Conservation (phyloP, 805 yeast genomes). For the Starmerella apis region DNA sequence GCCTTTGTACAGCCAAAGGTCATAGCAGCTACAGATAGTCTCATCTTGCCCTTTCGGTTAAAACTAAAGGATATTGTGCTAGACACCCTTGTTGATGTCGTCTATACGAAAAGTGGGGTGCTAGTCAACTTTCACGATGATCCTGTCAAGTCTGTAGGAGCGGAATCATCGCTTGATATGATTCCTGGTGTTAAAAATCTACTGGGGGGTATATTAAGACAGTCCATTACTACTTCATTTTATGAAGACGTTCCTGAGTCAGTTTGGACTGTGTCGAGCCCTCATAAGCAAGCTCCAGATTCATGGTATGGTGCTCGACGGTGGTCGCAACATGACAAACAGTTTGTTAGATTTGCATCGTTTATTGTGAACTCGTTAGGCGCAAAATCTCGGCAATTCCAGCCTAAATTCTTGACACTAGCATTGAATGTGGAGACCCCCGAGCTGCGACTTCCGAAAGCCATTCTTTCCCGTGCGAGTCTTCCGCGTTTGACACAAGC, state of each 20-base stretch:
- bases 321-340: slow-evolving; percentile 21
- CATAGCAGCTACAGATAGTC: slow-evolving; percentile 23
- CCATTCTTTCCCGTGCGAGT: slow-evolving; percentile 10
- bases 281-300: slow-evolving; percentile 21
- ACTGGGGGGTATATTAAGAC: slow-evolving; percentile 23
- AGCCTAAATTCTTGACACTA: slow-evolving; percentile 15
- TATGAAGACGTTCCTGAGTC: slow-evolving; percentile 32
- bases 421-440: slow-evolving; percentile 14
- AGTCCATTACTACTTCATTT: slow-evolving; percentile 27
- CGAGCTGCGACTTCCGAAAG: slow-evolving; percentile 11
- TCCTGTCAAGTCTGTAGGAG: slow-evolving; percentile 27
- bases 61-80: slow-evolving; percentile 24
- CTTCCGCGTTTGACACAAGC: not conserved
- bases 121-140: slow-evolving; percentile 28
- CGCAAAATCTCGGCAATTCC: slow-evolving; percentile 2
- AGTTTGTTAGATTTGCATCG: slow-evolving; percentile 10
- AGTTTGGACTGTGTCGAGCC: slow-evolving; percentile 27
- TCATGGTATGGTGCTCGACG: slow-evolving; percentile 25
- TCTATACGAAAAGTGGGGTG: slow-evolving; percentile 29
- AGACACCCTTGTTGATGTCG: slow-evolving; percentile 29
- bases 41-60: slow-evolving; percentile 29
- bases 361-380: slow-evolving; percentile 5
- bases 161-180: slow-evolving; percentile 28
- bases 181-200: slow-evolving; percentile 28
- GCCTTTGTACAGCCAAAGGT: slow-evolving; percentile 26